Evolutionary conservation across 169 alveolate species (phyloP).

Genomic region (Eimeria acervulina): DNA sequence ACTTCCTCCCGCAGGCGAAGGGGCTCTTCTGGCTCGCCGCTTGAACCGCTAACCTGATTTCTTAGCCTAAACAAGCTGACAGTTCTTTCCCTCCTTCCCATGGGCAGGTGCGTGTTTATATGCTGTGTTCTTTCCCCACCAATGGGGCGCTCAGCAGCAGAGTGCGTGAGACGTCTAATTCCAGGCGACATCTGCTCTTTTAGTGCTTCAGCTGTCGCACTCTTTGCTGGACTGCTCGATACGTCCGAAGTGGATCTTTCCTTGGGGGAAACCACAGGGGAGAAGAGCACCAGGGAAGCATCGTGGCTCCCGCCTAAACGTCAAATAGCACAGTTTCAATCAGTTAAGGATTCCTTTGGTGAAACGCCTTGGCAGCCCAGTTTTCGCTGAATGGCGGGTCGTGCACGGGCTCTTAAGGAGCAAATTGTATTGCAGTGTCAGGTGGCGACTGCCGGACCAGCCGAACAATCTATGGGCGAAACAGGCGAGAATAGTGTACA

Average conservation of each 20-base stretch:
- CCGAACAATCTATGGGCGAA: neutral
- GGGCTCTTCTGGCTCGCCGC: neutral
- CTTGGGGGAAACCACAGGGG: slow-evolving; percentile 29
- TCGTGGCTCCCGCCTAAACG: slow-evolving; percentile 22
- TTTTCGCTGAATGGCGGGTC: too few species aligned
- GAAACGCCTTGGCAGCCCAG: neutral
- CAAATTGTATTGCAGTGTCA: neutral
- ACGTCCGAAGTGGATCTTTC: neutral
- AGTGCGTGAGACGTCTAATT: neutral
- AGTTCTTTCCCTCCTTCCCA: neutral
- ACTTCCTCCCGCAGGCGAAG: neutral
- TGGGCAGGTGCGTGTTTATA: too few species aligned
- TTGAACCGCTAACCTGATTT: neutral
- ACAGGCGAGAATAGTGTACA: neutral
- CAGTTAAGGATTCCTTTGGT: neutral
- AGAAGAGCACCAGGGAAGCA: slow-evolving; percentile 38
- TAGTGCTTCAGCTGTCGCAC: neutral
- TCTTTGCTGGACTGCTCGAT: neutral
- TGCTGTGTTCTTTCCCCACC: neutral
- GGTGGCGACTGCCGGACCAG: neutral
- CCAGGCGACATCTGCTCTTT: neutral
- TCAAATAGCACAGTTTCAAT: neutral
- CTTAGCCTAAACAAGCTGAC: neutral
- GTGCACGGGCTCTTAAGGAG: neutral
- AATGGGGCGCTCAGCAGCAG: neutral